phyloP scores from a whole-genome alignment of 805 yeast species.

The Limtongia smithiae region DNA sequence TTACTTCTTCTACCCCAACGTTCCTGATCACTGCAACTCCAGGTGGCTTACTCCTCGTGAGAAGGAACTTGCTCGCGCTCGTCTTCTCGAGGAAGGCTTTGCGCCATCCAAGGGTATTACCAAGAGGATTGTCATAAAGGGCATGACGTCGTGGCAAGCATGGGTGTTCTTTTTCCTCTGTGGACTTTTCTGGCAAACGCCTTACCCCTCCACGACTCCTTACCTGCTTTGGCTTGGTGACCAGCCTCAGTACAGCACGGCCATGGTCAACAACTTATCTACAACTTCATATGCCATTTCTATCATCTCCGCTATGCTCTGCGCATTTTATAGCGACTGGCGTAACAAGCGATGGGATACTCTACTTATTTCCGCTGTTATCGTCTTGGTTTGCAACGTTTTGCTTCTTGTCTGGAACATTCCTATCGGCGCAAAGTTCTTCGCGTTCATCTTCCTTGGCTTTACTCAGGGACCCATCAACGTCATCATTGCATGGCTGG shows the following conservation, averaged over 20 bases:
- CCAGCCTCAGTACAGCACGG: not conserved
- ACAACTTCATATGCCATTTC: slow-evolving; percentile 3
- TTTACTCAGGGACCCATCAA: slow-evolving; percentile 10
- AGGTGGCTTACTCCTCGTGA: slow-evolving; percentile 29
- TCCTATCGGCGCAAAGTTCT: slow-evolving; percentile 1
- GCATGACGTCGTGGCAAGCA: slow-evolving; percentile 14
- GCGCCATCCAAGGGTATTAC: slow-evolving; percentile 9
- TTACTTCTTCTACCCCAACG: slow-evolving; percentile 48
- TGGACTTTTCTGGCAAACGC: slow-evolving; percentile 18
- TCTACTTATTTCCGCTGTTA: slow-evolving; percentile 6
- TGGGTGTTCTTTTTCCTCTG: slow-evolving; percentile 22
- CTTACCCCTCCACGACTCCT: slow-evolving; percentile 8
- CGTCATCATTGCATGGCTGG: slow-evolving; percentile 6
- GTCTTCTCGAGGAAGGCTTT: slow-evolving; percentile 24
- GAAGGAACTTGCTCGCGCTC: slow-evolving; percentile 28
- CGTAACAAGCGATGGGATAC: slow-evolving; percentile 6
- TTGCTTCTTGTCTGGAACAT: not conserved
- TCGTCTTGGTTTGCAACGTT: slow-evolving; percentile 4
- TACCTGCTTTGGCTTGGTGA: slow-evolving; percentile 4
- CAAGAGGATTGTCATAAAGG: slow-evolving; percentile 5
- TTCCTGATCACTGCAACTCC: slow-evolving; percentile 39
- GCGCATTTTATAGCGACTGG: slow-evolving; percentile 11
- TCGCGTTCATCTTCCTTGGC: slow-evolving; percentile 10
- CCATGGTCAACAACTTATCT: slow-evolving; percentile 1
- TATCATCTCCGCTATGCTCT: slow-evolving; percentile 4